Evolutionary conservation across 495 filamentous ascomycete genomes (phyloP).

Genomic region (Astrocystis sublimbata): DNA sequence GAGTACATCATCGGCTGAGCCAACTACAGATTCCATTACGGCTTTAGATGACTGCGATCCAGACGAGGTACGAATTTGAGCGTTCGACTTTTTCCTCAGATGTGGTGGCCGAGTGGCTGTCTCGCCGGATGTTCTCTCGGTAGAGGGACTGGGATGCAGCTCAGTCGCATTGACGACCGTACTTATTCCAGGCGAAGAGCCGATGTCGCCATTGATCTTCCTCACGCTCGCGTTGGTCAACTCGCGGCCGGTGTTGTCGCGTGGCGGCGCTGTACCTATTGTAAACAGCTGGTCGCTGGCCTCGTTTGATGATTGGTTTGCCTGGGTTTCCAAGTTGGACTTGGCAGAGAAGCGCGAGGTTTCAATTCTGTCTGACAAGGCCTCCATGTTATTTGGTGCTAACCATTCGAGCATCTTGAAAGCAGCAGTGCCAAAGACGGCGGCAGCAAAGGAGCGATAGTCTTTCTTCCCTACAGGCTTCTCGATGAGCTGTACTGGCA

Average conservation of each 20-base stretch:
- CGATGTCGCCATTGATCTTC: neutral
- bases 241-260: neutral
- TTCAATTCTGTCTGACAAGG: constrained; percentile 38
- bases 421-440: constrained; percentile 74
- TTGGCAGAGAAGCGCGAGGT: constrained; percentile 7
- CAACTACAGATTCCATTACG: constrained; percentile 40
- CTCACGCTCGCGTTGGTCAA: neutral
- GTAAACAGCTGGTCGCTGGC: constrained; percentile 7
- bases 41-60: constrained; percentile 38
- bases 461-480: constrained; percentile 68
- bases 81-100: constrained; percentile 48
- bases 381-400: constrained; percentile 53
- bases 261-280: neutral
- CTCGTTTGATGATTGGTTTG: constrained; percentile 3
- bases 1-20: constrained; percentile 26
- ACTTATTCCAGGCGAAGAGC: neutral
- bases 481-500: constrained; percentile 36
- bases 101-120: constrained; percentile 18
- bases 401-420: constrained; percentile 82
- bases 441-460: constrained; percentile 81
- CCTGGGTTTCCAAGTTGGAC: constrained; percentile 10
- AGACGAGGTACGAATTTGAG: constrained; percentile 43
- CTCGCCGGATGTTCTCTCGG: neutral
- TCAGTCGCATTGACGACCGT: constrained; percentile 11
- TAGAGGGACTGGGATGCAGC: neutral